Evolutionary conservation across 306 rosid genomes (phyloP), one percentile per base, ranked within the genome.

Genomic region (Alnus rubra): DNA sequence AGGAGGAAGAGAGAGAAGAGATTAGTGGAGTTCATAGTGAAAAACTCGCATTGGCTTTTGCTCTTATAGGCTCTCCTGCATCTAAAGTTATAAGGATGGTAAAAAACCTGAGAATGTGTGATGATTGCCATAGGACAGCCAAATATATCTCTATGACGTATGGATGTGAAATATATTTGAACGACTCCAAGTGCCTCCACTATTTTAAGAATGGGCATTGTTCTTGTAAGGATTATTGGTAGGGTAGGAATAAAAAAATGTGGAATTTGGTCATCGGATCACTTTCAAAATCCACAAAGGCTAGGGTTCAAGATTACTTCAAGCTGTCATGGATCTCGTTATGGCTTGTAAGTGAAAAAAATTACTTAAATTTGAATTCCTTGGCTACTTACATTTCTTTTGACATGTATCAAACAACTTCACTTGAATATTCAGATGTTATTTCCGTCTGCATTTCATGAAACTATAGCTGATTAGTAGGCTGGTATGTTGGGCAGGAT

Each of bases 211-310:
- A 89, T 18, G 99, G 98, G 12, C 87, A 76, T 60, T 95, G 99
- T 86, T 95, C 98, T 82, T 92, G 99, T 85, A 82, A 81, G 68
- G 97, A 95, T 84, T 95, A 91, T 76, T 95, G 99, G 99, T 93
- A 93, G 81, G 74, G 50, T 42, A 7, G 44, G 18, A 13, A 4
- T 69, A 68, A 28, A 39, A 15, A 63, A 11, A 53, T 48, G 28
- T 18, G 67, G 44, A 62, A 72, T 37, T 31, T 79, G 74, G 59
- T 74, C 28, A 6, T 49, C 47, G 54, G 63, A 35, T 78, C 37
- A 5, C 31, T 47, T 70, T 69, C 30, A 65, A 11, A 39, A 73
- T 75, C n/a, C 11, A 42, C 39, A 8, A 12, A 73, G 35, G 23
- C 52, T 69, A 45, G 72, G 72, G 33, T 42, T 42, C 14, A n/a